A percentile compares a stretch with the other conserved stretches of the same genome.
These are phyloP conservation scores for Syzygium grande DNA, from an alignment of 345 rosid genomes.

Conservation along the genomic window DNA sequence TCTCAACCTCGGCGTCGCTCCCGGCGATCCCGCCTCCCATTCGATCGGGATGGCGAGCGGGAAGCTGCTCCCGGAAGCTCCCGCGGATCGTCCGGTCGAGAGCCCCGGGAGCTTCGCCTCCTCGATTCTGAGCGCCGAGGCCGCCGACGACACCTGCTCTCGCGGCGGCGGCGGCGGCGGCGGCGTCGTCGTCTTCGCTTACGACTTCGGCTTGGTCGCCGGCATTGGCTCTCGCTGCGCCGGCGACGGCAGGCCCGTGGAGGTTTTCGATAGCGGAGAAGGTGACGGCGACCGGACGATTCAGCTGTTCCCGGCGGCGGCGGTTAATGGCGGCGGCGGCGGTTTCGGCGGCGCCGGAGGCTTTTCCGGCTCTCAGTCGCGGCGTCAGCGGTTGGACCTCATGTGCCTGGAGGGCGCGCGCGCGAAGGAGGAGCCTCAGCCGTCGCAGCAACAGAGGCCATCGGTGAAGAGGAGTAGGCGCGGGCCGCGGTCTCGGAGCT, in stretches of 20 bases:
- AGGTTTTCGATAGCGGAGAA: not conserved
- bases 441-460: constrained; percentile 5
- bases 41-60: not conserved
- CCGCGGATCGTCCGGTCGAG: not conserved
- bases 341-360: not conserved
- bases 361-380: not conserved
- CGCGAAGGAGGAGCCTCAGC: constrained; percentile 10
- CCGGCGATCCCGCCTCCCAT: not conserved
- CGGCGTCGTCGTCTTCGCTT: too few relatives aligned
- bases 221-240: not conserved
- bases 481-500: constrained; percentile 71
- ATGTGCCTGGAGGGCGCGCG: constrained; percentile 10
- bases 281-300: constrained; percentile 12
- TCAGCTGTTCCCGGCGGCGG: constrained; percentile 30
- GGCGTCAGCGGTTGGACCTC: constrained; percentile 27
- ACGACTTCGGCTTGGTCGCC: not conserved
- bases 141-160: not conserved
- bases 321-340: not conserved
- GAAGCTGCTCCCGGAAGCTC: not conserved
- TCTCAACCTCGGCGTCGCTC: constrained; percentile 1
- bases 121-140: not conserved
- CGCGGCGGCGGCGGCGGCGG: not conserved
- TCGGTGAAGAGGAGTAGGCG: constrained; percentile 54
- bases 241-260: not conserved
- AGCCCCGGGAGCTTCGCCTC: not conserved